Base-by-base conservation (phyloP, 202 grass and related monocot genomes). In the Cymbopogon flexuosus region DNA sequence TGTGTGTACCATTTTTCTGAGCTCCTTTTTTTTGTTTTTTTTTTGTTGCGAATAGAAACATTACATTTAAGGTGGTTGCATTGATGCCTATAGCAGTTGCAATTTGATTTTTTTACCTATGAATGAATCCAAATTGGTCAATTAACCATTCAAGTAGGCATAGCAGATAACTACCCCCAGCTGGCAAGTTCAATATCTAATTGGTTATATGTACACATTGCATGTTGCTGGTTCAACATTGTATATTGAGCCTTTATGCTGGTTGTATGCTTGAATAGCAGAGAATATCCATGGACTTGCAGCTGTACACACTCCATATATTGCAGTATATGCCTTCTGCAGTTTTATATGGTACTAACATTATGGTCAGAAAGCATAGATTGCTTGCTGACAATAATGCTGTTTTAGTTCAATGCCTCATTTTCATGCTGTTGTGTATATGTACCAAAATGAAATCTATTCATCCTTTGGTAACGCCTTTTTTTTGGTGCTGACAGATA, bases 401-500 rank as follows among this genome's bases (percentile, higher is more conserved):
- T 12, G 23, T 72, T 71, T 84, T 3, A 31, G 13, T 84, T 77
- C 37, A 65, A 23, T 60, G 27, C 19, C 21, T 23, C 19, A 58
- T 58, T 23, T 56, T 51, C 46, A 7, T 33, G 9, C 16, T 34
- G 0, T 19, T 54, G 0, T 75, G 9, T 47, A 47, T 49, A 9
- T 10, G 42, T 45, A 68, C 49, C 16, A 52, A 35, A 62, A 23
- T 31, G 43, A 45, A 43, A 69, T 72, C 2, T 63, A 29, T 73
- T 6, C 18, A 24, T 79, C 41, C 46, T 61, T 22, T 27, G 22
- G 19, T 36, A 35, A 54, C 43, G n/a, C n/a, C n/a, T n/a, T n/a
- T n/a, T n/a, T n/a, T 21, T 73, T 61, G 57, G 76, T 22, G 27
- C 24, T 29, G 10, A 59, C 83, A 99, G 96, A 93, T 99, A 73